These are phyloP conservation scores for Magnusiomyces paraingens DNA, from an alignment of 1,139 yeast genomes.

Conservation along the genomic window DNA sequence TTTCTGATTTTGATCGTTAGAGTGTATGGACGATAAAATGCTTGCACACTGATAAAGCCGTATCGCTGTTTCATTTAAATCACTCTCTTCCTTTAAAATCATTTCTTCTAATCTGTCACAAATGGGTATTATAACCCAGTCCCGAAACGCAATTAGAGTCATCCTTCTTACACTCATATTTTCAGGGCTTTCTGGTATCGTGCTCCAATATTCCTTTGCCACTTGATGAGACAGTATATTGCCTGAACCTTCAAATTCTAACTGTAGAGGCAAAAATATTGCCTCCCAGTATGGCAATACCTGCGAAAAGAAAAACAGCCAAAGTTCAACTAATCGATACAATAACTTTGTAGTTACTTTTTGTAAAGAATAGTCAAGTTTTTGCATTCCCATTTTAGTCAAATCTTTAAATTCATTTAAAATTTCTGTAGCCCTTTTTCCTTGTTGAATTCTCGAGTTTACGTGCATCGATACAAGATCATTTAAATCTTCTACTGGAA, in stretches of 20 bases:
- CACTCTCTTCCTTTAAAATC: conserved; percentile 30
- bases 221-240: conserved; percentile 27
- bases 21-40: conserved; percentile 43
- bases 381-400: conserved; percentile 39
- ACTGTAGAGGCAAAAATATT: conserved; percentile 52
- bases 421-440: conserved; percentile 36
- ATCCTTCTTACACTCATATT: conserved; percentile 31
- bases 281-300: conserved; percentile 54
- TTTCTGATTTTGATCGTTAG: conserved; percentile 47
- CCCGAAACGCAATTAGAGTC: conserved; percentile 33
- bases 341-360: conserved; percentile 25
- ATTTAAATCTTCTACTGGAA: conserved; percentile 53
- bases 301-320: conserved; percentile 51
- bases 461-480: conserved; percentile 44
- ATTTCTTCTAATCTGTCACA: conserved; percentile 44
- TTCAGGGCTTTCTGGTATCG: conserved; percentile 25
- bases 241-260: conserved; percentile 42
- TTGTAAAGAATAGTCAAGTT: conserved; percentile 33
- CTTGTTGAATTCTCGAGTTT: conserved; percentile 36
- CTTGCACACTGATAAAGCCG: conserved; percentile 53
- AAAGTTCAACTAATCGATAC: conserved; percentile 34
- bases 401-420: conserved; percentile 44
- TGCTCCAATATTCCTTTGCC: conserved; percentile 38
- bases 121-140: conserved; percentile 32
- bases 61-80: conserved; percentile 31